Evolutionary conservation across 169 alveolate species (phyloP).

Genomic region (Cryptosporidium xiaoi): DNA sequence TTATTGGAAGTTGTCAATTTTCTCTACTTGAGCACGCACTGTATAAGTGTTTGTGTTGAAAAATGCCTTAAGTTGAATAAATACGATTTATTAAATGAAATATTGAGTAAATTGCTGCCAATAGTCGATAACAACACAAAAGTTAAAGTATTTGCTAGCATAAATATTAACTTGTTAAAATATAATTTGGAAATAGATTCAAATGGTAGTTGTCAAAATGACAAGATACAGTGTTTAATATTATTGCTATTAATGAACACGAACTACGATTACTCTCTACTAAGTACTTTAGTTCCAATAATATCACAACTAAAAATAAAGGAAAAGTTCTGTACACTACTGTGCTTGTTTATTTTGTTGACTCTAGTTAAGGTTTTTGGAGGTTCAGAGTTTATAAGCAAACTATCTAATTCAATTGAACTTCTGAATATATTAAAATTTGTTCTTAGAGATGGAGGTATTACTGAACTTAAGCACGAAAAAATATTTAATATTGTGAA

Average conservation of each 20-base stretch:
- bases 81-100: not conserved
- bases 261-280: constrained; percentile 9
- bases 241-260: constrained; percentile 20
- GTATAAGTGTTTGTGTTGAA: constrained; percentile 14
- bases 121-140: not conserved
- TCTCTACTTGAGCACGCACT: constrained; percentile 3
- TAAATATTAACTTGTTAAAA: not conserved
- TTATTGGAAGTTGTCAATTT: constrained; percentile 24
- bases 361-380: not conserved
- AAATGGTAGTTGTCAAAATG: not conserved
- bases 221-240: not conserved
- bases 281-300: not conserved
- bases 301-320: constrained; percentile 4
- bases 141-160: constrained; percentile 4
- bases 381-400: not conserved
- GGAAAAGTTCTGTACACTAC: constrained; percentile 4
- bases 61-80: constrained; percentile 26
- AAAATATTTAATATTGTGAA: not conserved
- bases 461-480: not conserved
- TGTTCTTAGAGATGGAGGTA: constrained; percentile 38
- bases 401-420: constrained; percentile 6
- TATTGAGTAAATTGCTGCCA: constrained; percentile 19
- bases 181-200: not conserved
- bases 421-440: constrained; percentile 26
- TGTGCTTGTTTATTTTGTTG: not conserved